Base-by-base conservation (phyloP, 78 protist species). In the Polysphondylium violaceum region DNA sequence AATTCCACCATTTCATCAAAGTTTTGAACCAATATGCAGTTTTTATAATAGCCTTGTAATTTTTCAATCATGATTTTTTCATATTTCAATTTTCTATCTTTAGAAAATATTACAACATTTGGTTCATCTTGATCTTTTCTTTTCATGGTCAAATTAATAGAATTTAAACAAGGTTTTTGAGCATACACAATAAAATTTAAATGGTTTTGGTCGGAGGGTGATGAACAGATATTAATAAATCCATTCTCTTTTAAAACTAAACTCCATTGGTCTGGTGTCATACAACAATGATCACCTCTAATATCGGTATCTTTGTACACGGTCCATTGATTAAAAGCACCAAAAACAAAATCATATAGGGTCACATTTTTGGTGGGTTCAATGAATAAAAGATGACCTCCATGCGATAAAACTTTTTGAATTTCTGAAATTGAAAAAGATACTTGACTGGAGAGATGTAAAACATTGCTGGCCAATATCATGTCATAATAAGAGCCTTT, bases 271-370 rank as follows among this genome's bases (percentile, higher is more conserved):
- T 23, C 21, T 21, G 27, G 76, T 12, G 25, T n/a, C 38, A 69
- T 27, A 69, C 76, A 69, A 43, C 76, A 69, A 23, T 25, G 25
- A 43, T 69, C 76, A 12, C 36, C 43, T 69, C 76, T 69, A 27
- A 69, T 69, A 25, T 69, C 41, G 12, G 59, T 69, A 69, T 69
- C 76, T 27, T 47, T n/a, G n/a, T n/a, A n/a, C n/a, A n/a, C n/a
- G n/a, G n/a, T n/a, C 88, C 88, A 78, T 65, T 78, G 76, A 35
- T 33, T 31, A 67, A 78, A 78, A 17, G 65, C 43, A 38, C 88
- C 76, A 7, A 78, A 65, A 12, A 78, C 44, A 2, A 50, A 50
- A 35, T 78, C 88, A 51, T 23, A 58, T 50, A 61, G 23, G 11
- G 35, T 36, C 8, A 50, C 29, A 21, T 65, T 63, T 3, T 35